A percentile compares a stretch with the other conserved stretches of the same genome.
These are phyloP conservation scores for Pyronema omphalodes DNA, from an alignment of 495 filamentous ascomycete species.

Conservation along the genomic window DNA sequence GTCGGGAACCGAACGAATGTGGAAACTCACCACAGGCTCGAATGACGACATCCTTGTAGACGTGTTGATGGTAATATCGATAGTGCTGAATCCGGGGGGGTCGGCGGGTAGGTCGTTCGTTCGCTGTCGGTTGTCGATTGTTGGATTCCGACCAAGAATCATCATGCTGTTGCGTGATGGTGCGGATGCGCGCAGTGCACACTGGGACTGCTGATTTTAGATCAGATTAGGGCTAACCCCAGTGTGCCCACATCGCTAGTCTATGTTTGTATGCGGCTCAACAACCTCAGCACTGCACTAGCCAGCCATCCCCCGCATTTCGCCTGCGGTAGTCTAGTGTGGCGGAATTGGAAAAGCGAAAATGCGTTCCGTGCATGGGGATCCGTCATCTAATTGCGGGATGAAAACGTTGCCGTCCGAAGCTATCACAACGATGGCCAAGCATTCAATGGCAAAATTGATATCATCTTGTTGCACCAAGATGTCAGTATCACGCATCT, in stretches of 20 bases:
- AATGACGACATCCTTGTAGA: conserved; percentile 86
- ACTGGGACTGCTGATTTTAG: not conserved
- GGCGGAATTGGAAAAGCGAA: conserved; percentile 29
- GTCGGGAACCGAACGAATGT: conserved; percentile 5
- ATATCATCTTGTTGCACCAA: too few species aligned
- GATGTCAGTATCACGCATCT: too few species aligned
- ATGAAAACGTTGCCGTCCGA: too few species aligned
- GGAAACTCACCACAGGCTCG: conserved; percentile 78
- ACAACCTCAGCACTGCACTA: conserved; percentile 10
- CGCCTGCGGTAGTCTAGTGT: conserved; percentile 25
- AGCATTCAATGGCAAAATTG: too few species aligned
- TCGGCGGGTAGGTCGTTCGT: conserved; percentile 12
- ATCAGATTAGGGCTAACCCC: conserved; percentile 14
- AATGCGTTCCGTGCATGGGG: too few species aligned
- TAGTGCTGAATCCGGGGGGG: conserved; percentile 23
- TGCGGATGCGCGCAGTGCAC: conserved; percentile 7
- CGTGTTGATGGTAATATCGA: conserved; percentile 25
- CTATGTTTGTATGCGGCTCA: not conserved
- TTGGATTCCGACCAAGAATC: conserved; percentile 8
- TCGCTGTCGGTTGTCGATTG: conserved; percentile 17
- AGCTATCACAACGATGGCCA: too few species aligned
- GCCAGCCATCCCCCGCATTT: conserved; percentile 26
- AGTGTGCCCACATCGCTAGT: conserved; percentile 1
- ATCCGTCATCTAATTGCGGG: too few species aligned
- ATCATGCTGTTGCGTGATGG: conserved; percentile 8